phyloP scores from a whole-genome alignment of 2,329 filamentous ascomycete species.

The Simplicillium sp. region DNA sequence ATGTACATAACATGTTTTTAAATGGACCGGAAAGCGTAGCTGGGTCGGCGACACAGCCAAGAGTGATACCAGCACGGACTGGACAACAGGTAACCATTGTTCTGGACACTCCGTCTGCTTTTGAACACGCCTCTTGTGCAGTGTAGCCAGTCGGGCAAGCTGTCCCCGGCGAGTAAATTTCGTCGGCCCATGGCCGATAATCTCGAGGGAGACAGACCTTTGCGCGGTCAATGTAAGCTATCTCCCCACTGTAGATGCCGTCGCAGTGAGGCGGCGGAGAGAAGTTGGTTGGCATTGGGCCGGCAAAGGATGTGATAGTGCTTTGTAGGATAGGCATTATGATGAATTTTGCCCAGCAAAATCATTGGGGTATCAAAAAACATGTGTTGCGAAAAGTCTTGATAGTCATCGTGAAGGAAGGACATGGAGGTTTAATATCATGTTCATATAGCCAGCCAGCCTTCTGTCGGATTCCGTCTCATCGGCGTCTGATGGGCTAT shows the following conservation, averaged over 20 bases:
- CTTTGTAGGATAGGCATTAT: no score
- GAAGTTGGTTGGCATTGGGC: slow-evolving; percentile 6
- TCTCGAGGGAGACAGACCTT: slow-evolving; percentile 15
- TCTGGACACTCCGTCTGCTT: slow-evolving; percentile 11
- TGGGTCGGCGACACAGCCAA: slow-evolving; percentile 18
- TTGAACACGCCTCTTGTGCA: no score
- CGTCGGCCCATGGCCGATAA: slow-evolving; percentile 5
- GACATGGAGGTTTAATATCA: no score
- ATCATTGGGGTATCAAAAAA: no score
- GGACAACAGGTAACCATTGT: slow-evolving; percentile 27
- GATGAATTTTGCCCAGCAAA: no score
- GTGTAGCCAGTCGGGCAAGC: slow-evolving; percentile 17
- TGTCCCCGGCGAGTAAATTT: slow-evolving; percentile 22
- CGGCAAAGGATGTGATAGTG: no score
- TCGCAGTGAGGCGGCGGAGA: slow-evolving; percentile 11
- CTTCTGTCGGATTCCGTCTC: no score
- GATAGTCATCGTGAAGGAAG: no score
- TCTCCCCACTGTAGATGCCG: slow-evolving; percentile 9
- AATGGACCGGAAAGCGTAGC: slow-evolving; percentile 12
- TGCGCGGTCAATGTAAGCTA: slow-evolving; percentile 14
- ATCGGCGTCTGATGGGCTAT: no score
- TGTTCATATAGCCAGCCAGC: no score
- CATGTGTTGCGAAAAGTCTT: no score
- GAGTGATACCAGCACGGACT: slow-evolving; percentile 12
- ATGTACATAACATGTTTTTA: slow-evolving; percentile 21